Conservation (phyloP, 2,329 filamentous ascomycete genomes). For the Fusarium temperatum region DNA sequence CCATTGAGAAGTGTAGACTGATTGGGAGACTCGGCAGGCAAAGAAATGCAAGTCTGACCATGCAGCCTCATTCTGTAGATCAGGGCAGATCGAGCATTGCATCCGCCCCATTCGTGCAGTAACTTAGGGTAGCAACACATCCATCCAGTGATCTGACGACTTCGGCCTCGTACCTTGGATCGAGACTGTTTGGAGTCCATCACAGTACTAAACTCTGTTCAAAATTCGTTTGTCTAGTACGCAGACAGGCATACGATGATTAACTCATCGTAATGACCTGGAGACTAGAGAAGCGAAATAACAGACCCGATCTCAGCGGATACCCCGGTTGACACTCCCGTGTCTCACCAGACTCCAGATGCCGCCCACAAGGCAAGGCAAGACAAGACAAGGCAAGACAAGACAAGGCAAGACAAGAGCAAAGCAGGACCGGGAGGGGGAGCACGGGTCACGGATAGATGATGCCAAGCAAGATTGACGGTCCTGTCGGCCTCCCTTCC, state of each 20-base stretch:
- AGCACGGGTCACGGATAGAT: neutral
- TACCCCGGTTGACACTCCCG: constrained; percentile 44
- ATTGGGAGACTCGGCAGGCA: constrained; percentile 8
- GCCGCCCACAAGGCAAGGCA: constrained; percentile 38
- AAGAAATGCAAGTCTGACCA: constrained; percentile 24
- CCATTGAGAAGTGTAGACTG: neutral
- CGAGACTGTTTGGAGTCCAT: neutral
- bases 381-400: constrained; percentile 36
- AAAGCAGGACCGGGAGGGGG: neutral
- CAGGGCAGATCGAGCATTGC: constrained; percentile 24
- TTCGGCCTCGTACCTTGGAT: neutral
- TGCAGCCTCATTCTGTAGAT: constrained; percentile 30
- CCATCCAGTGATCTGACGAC: neutral
- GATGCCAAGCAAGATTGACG: constrained; percentile 1
- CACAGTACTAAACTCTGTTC: neutral
- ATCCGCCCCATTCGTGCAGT: constrained; percentile 20
- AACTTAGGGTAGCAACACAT: neutral
- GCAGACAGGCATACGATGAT: neutral
- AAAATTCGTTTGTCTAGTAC: neutral
- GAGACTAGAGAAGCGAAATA: neutral
- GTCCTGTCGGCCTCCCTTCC: constrained; percentile 8
- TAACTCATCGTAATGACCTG: neutral
- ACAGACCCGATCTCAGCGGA: constrained; percentile 31
- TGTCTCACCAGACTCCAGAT: constrained; percentile 40
- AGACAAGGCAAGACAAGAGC: constrained; percentile 33